Percentiles rank a stretch among this genome's conserved stretches.
phyloP scores from a whole-genome alignment of 164 flowering plant species.

The Annona squamosa region DNA sequence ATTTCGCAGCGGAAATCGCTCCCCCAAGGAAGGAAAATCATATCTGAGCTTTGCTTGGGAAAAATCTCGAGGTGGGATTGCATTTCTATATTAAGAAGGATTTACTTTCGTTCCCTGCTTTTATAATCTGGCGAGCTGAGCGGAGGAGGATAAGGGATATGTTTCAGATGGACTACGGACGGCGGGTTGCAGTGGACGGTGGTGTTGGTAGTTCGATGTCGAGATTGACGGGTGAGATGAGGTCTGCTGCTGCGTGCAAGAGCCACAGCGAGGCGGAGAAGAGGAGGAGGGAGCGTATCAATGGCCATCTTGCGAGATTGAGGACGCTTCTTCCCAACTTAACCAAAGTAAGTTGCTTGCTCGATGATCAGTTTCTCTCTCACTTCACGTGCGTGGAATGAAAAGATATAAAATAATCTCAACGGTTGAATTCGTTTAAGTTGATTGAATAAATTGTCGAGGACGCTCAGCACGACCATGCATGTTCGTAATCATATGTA shows the following conservation, averaged over 20 bases:
- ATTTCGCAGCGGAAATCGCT: neutral
- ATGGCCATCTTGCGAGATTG: conserved; percentile 49
- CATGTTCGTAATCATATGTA: too few species aligned
- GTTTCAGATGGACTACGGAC: conserved; percentile 15
- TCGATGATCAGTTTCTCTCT: too few species aligned
- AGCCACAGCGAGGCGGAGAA: conserved; percentile 72
- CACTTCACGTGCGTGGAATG: too few species aligned
- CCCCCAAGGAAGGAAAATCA: neutral
- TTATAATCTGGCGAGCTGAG: neutral
- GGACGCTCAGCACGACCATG: too few species aligned
- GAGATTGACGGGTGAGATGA: conserved; percentile 16
- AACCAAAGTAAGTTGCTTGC: conserved; percentile 32
- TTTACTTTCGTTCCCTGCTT: neutral
- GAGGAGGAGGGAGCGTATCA: conserved; percentile 58
- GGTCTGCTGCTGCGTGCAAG: conserved; percentile 35
- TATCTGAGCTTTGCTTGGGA: neutral
- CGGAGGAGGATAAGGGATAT: neutral
- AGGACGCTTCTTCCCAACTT: conserved; percentile 51
- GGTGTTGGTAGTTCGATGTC: conserved; percentile 14
- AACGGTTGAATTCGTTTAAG: too few species aligned
- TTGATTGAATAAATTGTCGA: too few species aligned
- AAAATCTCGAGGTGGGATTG: neutral
- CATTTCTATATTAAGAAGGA: neutral
- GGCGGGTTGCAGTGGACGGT: conserved; percentile 9
- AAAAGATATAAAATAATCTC: too few species aligned